Base-by-base conservation (phyloP, 2,329 filamentous ascomycete species). In the Hypoxylon sp. region DNA sequence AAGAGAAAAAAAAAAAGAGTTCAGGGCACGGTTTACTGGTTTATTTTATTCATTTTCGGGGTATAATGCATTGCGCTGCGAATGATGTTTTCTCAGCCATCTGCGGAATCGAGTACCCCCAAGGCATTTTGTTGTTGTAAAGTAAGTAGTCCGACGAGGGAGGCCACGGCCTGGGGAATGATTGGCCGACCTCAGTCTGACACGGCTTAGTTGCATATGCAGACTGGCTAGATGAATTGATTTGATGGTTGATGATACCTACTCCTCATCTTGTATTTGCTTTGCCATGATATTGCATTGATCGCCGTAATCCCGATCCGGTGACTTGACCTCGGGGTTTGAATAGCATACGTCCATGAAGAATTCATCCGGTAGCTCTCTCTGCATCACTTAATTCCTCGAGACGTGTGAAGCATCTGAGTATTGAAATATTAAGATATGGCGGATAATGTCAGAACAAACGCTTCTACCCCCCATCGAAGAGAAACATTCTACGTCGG, bases 401-500 rank as follows among this genome's bases (percentile, higher is more conserved):
- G 3, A 32, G 8, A 32, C 30, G 30, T 32, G 8, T 32, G 30
- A 10, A 32, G 30, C 30, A 32, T 3, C 13, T 32, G 26, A 28
- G 8, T 28, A 28, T 28, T 28, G 8, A 13, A 8, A 32, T 32
- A 32, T 32, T 32, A 10, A 17, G 5, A 28, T 5, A 66, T 67
- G 60, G 54, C 47, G 10, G 20, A 39, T 19, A 17, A 54, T 19
- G 51, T n/a, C 2, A 30, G 17, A 41, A 15, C n/a, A 26, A 28
- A 39, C 15, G 11, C 30, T 19, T 53, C 56, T 11, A 2, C 30
- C 2, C 49, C 26, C 34, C 53, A 67, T 39, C 49, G 22, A n/a
- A 50, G 64, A 3, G 64, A 67, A 10, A 53, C 59, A 0, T 79
- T 80, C 69, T 79, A 78, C 57, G 70, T 76, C 6, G 79, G 78